Conservation (phyloP, 768 basidiomycete species). For the Leccinum pellstonianum region DNA sequence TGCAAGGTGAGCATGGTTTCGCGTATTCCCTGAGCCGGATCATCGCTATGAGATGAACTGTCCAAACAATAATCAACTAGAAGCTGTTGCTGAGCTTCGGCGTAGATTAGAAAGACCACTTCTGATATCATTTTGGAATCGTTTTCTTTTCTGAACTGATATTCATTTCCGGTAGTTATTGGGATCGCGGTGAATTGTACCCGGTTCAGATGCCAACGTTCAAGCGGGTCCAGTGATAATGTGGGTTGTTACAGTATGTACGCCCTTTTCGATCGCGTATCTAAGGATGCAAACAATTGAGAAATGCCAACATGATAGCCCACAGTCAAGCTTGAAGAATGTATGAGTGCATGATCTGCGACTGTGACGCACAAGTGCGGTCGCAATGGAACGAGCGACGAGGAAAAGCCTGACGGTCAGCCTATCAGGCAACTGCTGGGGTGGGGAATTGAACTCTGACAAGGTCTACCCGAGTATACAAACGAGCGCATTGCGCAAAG, state of each 20-base stretch:
- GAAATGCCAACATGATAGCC: not conserved
- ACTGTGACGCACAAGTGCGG: not conserved
- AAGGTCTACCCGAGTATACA: conserved; percentile 19
- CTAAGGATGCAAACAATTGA: conserved; percentile 7
- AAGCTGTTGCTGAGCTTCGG: conserved; percentile 84
- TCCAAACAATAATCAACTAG: conserved; percentile 70
- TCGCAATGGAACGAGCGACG: not conserved
- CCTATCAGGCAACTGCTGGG: conserved; percentile 2
- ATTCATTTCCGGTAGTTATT: not conserved
- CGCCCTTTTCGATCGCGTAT: not conserved
- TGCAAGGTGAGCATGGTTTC: conserved; percentile 9
- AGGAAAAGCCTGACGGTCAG: not conserved
- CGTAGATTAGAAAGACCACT: conserved; percentile 49
- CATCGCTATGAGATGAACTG: conserved; percentile 21
- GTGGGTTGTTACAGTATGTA: conserved; percentile 10
- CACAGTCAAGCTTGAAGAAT: not conserved
- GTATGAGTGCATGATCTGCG: not conserved
- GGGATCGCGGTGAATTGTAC: not conserved
- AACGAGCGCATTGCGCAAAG: conserved; percentile 14
- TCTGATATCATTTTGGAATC: conserved; percentile 32
- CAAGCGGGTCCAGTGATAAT: not conserved
- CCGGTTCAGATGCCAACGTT: not conserved
- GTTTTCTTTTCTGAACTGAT: not conserved
- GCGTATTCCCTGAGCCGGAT: not conserved
- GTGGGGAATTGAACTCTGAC: not conserved